A percentile compares a stretch with the other conserved stretches of the same genome.
Conservation (phyloP, 306 rosid genomes). For the Trifolium dubium region DNA sequence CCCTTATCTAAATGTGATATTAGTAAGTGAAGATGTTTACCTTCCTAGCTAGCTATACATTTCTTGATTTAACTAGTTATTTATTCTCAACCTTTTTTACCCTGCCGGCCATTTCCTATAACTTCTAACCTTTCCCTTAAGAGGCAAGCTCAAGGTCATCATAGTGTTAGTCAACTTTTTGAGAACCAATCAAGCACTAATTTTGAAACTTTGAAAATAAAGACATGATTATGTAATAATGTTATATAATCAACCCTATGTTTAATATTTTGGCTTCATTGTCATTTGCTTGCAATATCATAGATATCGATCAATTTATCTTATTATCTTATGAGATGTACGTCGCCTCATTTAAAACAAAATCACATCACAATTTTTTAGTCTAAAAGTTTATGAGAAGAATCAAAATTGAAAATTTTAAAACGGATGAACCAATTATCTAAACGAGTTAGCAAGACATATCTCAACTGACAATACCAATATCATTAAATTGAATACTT, state of each 20-base stretch:
- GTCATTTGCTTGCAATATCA: too few relatives aligned
- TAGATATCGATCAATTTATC: too few relatives aligned
- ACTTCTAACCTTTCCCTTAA: conserved; percentile 14
- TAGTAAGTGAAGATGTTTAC: conserved; percentile 27
- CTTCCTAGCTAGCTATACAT: conserved; percentile 19
- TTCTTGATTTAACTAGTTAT: conserved; percentile 24
- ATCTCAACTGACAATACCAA: too few relatives aligned
- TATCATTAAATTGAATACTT: too few relatives aligned
- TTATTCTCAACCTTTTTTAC: conserved; percentile 11
- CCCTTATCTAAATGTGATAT: background rate
- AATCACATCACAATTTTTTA: too few relatives aligned
- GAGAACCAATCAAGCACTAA: background rate
- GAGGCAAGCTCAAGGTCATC: conserved; percentile 9
- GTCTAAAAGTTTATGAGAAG: too few relatives aligned
- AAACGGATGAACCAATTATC: too few relatives aligned
- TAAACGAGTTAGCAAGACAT: too few relatives aligned
- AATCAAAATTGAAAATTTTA: too few relatives aligned
- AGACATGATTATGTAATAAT: background rate
- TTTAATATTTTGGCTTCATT: background rate
- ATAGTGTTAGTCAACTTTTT: background rate
- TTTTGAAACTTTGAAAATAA: too few relatives aligned
- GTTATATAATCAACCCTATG: background rate
- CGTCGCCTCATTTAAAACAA: too few relatives aligned
- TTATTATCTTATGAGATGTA: too few relatives aligned
- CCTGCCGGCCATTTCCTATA: background rate